Evolutionary conservation across 768 basidiomycete genomes (phyloP).

Genomic region (Lactarius trivialis): DNA sequence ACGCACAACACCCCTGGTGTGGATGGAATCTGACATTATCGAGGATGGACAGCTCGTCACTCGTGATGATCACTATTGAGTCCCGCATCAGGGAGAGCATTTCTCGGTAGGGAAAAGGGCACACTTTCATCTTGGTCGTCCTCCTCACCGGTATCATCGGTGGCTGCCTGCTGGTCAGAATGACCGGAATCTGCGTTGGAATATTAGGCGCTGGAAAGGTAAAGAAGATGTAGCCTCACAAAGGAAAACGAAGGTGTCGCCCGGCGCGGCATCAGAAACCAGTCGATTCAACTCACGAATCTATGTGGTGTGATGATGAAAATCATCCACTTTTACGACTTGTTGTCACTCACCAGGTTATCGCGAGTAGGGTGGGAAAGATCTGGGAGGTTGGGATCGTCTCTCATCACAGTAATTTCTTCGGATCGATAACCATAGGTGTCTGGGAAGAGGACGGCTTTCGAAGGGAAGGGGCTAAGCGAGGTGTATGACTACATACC

Average conservation of each 20-base stretch:
- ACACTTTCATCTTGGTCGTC: conserved; percentile 26
- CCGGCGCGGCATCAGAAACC: conserved; percentile 21
- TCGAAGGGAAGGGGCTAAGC: not conserved
- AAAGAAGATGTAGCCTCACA: conserved; percentile 20
- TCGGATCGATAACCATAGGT: conserved; percentile 18
- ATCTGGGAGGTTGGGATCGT: not conserved
- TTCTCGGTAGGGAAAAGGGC: not conserved
- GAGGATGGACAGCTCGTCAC: conserved; percentile 21
- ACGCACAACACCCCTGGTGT: not conserved
- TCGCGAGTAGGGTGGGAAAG: conserved; percentile 13
- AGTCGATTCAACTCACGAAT: conserved; percentile 19
- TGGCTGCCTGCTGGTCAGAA: conserved; percentile 21
- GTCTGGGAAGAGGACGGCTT: not conserved
- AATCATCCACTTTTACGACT: not conserved
- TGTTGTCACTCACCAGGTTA: conserved; percentile 15
- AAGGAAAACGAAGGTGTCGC: conserved; percentile 26
- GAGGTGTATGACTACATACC: not conserved
- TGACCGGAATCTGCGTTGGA: conserved; percentile 24
- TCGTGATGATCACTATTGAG: conserved; percentile 7
- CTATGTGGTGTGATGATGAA: conserved; percentile 4
- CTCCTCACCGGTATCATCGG: conserved; percentile 18
- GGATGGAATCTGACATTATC: conserved; percentile 22
- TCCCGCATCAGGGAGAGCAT: not conserved
- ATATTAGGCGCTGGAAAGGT: not conserved
- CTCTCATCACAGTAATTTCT: conserved; percentile 21